These are phyloP conservation scores for Hypoxylon sp. DNA, from an alignment of 2,329 filamentous ascomycete genomes.

Conservation along the genomic window DNA sequence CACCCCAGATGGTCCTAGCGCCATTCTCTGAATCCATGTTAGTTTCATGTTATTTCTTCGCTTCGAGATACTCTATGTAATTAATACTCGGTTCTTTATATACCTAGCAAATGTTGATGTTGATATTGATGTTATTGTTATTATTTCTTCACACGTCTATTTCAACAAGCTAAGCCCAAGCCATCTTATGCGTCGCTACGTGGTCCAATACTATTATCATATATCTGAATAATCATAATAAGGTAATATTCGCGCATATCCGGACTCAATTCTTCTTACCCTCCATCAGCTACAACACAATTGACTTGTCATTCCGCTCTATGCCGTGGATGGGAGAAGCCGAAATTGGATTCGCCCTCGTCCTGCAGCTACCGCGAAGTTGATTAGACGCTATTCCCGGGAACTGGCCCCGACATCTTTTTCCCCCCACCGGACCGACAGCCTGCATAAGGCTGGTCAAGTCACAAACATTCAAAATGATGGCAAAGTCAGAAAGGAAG, in stretches of 20 bases:
- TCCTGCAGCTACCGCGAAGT: constrained; percentile 10
- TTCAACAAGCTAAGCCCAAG: no score
- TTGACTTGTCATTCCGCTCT: constrained; percentile 12
- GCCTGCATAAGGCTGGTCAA: constrained; percentile 23
- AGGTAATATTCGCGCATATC: constrained; percentile 5
- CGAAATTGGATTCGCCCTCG: constrained; percentile 23
- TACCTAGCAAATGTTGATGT: no score
- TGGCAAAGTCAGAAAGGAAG: constrained; percentile 13
- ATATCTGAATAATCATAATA: not conserved
- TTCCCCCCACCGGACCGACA: constrained; percentile 11
- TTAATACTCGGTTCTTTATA: no score
- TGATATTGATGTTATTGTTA: no score
- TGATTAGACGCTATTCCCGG: constrained; percentile 17
- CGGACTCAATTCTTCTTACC: constrained; percentile 9
- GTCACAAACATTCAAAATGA: constrained; percentile 16
- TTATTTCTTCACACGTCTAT: no score
- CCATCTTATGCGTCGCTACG: no score
- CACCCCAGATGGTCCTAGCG: constrained; percentile 22
- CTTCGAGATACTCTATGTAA: constrained; percentile 13
- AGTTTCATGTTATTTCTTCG: constrained; percentile 15
- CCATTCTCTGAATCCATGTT: constrained; percentile 12
- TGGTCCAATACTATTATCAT: no score
- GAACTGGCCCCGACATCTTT: constrained; percentile 19
- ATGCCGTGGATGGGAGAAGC: constrained; percentile 13
- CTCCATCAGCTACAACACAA: constrained; percentile 2